Base-by-base conservation (phyloP, 2,329 filamentous ascomycete genomes). In the Aspergillus piperis region DNA sequence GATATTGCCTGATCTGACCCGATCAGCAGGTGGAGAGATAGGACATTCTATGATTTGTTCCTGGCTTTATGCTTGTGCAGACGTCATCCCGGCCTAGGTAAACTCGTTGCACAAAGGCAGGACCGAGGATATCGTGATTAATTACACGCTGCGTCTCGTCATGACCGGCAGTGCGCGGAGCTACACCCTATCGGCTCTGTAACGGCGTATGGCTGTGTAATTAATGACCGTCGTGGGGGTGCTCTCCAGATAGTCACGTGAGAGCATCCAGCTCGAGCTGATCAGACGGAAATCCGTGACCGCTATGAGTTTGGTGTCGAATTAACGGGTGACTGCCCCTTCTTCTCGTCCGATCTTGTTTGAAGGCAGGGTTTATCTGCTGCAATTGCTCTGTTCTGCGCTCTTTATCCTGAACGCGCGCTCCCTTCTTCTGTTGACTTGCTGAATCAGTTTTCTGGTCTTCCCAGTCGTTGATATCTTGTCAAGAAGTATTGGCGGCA, bases 21-120 rank as follows among this genome's bases (percentile, higher is more conserved):
- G 62, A 49, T 44, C 54, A 62, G 55, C 57, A 59, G 54, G 63
- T 63, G 63, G 63, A 62, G 62, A 57, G 27, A 48, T 54, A 56
- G 59, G 59, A 44, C 51, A 62, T 56, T 62, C 32, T 59, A 42
- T 44, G 54, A 59, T 55, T 39, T 49, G 23, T 32, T 21, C 41
- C 41, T 44, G 53, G 19, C 30, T 7, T n/a, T 32, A 50, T 56
- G 36, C 53, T 57, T 19, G 51, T 38, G 39, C 51, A 54, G 54
- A 57, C 59, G 62, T 62, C 62, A 62, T 62, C 17, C 41, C 41
- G 41, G 41, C 41, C 41, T 44, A 44, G 41, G 41, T 44, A 44
- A 42, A 17, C 11, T 60, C 61, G 59, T 50, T 54, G 48, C 39
- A 30, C 8, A 54, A 25, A 13, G 47, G 23, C 36, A 54, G 38